Conservation (phyloP, 805 yeast species). For the Saturnispora dispora region DNA sequence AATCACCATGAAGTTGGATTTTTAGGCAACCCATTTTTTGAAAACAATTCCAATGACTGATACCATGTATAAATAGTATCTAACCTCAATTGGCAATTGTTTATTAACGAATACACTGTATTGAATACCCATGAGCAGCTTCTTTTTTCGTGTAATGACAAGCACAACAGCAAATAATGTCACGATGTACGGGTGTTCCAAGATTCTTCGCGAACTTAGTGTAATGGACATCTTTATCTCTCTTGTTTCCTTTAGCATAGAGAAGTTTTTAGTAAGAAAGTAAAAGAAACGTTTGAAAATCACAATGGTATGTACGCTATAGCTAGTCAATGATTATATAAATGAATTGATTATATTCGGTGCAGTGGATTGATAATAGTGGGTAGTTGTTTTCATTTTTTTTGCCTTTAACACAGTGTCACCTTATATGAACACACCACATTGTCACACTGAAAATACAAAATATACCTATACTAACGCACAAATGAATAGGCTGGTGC, state of each 20-base stretch:
- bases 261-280: background rate
- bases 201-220: background rate
- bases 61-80: too few species aligned
- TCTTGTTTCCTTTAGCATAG: background rate
- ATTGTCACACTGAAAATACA: background rate
- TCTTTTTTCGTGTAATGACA: too few species aligned
- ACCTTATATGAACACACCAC: background rate
- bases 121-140: too few species aligned
- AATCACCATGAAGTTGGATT: too few species aligned
- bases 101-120: too few species aligned
- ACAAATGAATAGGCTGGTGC: constrained; percentile 74
- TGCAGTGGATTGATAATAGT: too few species aligned
- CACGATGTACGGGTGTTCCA: background rate
- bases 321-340: background rate
- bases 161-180: background rate
- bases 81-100: too few species aligned
- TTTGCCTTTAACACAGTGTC: background rate
- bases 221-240: background rate
- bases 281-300: background rate
- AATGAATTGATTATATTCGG: background rate
- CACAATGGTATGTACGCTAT: background rate
- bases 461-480: constrained; percentile 14
- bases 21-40: too few species aligned
- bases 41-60: too few species aligned
- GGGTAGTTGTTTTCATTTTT: too few species aligned